Percentiles rank a stretch among this genome's conserved stretches.
These are phyloP conservation scores for Phytophthora nicotianae DNA, from an alignment of 352 stramenopile species.

Conservation along the genomic window DNA sequence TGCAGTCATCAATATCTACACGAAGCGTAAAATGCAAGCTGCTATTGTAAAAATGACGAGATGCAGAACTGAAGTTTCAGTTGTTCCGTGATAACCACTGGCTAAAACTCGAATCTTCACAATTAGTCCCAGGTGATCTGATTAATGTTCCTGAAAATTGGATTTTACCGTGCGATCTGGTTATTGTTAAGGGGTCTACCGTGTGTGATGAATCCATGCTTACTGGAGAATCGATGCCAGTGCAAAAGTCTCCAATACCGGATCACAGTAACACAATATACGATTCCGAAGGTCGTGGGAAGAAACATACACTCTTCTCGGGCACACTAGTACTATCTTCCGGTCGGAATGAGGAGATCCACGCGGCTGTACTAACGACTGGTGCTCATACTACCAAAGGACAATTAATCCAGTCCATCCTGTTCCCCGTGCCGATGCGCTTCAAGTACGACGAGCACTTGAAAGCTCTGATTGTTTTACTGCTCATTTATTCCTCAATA, in stretches of 20 bases:
- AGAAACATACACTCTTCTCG: conserved; percentile 80
- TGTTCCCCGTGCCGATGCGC: conserved; percentile 74
- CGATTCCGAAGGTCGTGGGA: conserved; percentile 39
- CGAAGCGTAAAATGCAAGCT: conserved; percentile 48
- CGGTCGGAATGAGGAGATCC: conserved; percentile 46
- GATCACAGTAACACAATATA: conserved; percentile 42
- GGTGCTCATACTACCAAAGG: conserved; percentile 75
- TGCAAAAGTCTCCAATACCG: conserved; percentile 71
- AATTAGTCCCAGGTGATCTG: conserved; percentile 55
- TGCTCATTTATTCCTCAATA: conserved; percentile 68
- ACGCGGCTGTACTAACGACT: conserved; percentile 70
- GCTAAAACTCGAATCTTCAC: conserved; percentile 33
- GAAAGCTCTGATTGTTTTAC: conserved; percentile 60
- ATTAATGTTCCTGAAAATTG: conserved; percentile 54
- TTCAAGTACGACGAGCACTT: conserved; percentile 91
- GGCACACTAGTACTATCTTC: conserved; percentile 64
- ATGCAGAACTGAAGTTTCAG: conserved; percentile 56
- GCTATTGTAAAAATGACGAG: conserved; percentile 50
- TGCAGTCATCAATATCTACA: conserved; percentile 50
- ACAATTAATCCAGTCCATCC: conserved; percentile 76
- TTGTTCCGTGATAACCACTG: conserved; percentile 49
- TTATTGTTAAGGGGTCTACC: conserved; percentile 52
- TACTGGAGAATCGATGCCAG: conserved; percentile 71
- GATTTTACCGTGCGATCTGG: conserved; percentile 58
- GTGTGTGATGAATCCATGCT: conserved; percentile 62